These are phyloP conservation scores for Erythrobasidium hasegawianum DNA, from an alignment of 1,284 basidiomycete genomes.

Conservation along the genomic window DNA sequence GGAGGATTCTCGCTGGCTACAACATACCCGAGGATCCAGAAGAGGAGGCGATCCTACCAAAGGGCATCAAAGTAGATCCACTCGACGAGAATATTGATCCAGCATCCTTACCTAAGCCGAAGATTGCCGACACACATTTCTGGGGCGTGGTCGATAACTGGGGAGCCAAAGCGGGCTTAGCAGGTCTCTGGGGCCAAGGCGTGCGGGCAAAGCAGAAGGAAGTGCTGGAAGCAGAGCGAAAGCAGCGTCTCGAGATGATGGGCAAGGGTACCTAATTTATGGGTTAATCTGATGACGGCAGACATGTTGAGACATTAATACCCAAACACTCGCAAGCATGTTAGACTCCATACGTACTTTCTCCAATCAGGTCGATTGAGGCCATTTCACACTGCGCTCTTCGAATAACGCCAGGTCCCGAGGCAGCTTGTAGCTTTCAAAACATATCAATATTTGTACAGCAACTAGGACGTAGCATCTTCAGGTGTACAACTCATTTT, in stretches of 20 bases:
- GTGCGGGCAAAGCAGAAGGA: constrained; percentile 15
- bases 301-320: too few species aligned
- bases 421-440: too few species aligned
- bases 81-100: constrained; percentile 7
- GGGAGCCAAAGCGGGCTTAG: constrained; percentile 19
- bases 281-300: too few species aligned
- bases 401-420: too few species aligned
- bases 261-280: background rate
- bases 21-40: background rate
- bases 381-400: too few species aligned
- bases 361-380: too few species aligned
- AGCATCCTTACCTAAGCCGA: constrained; percentile 27
- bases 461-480: background rate
- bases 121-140: constrained; percentile 26
- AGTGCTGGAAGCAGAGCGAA: background rate
- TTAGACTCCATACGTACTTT: too few species aligned
- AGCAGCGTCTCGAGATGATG: constrained; percentile 24
- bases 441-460: too few species aligned
- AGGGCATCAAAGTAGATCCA: constrained; percentile 21
- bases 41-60: constrained; percentile 1
- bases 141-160: constrained; percentile 32
- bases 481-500: too few species aligned
- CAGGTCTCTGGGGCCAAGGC: constrained; percentile 23
- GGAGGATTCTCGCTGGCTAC: background rate
- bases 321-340: too few species aligned